phyloP scores from a whole-genome alignment of 2,329 filamentous ascomycete genomes.

The Colletotrichum higginsianum region DNA sequence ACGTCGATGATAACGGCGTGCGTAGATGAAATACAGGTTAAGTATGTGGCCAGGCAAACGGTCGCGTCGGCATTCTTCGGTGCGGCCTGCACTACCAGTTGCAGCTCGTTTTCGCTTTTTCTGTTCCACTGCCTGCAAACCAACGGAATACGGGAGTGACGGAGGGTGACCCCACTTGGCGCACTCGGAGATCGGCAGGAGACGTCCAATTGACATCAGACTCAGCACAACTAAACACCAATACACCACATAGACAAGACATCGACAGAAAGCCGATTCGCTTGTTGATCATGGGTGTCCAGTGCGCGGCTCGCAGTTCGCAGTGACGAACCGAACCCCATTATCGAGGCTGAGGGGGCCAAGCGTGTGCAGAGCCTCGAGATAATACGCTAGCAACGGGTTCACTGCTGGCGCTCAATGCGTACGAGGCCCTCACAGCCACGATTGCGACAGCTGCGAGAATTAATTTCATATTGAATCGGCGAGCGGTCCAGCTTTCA shows the following conservation, averaged over 20 bases:
- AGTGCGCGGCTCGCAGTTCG: conserved; percentile 10
- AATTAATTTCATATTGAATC: conserved; percentile 8
- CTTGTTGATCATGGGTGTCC: conserved; percentile 22
- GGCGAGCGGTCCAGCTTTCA: conserved; percentile 11
- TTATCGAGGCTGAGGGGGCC: conserved; percentile 22
- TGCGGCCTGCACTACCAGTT: conserved; percentile 17
- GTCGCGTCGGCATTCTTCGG: conserved; percentile 26
- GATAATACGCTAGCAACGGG: conserved; percentile 29
- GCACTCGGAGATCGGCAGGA: conserved; percentile 30
- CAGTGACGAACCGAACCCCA: background rate
- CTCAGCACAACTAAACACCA: conserved; percentile 5
- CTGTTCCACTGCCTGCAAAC: conserved; percentile 2
- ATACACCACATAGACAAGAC: background rate
- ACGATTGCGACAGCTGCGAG: conserved; percentile 18
- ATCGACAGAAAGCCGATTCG: conserved; percentile 9
- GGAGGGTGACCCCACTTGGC: conserved; percentile 35
- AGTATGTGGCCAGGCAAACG: conserved; percentile 21
- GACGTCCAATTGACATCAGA: conserved; percentile 20
- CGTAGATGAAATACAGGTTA: conserved; percentile 27
- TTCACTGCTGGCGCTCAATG: conserved; percentile 21
- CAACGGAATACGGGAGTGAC: conserved; percentile 36
- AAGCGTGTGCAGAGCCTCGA: conserved; percentile 26
- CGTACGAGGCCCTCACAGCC: conserved; percentile 15
- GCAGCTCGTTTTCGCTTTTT: conserved; percentile 3
- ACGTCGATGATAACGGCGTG: conserved; percentile 5